These are phyloP conservation scores for Erysimum cheiranthoides DNA, from an alignment of 345 rosid species.

Conservation along the genomic window DNA sequence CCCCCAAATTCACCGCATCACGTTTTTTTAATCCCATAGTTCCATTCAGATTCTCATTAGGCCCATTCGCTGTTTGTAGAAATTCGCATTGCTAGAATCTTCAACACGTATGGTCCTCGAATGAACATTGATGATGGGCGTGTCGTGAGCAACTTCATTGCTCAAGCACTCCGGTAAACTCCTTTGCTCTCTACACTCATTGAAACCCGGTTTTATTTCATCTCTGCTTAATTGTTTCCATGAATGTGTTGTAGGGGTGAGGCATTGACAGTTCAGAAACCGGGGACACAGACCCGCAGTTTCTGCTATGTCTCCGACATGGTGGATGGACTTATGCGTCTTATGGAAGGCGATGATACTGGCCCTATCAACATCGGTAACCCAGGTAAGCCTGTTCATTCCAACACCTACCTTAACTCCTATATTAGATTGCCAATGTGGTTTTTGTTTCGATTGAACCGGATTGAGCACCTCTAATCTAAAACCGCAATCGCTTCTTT, in stretches of 20 bases:
- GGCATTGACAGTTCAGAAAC: constrained; percentile 85
- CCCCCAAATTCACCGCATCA: background rate
- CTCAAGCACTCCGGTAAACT: constrained; percentile 85
- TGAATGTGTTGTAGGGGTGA: constrained; percentile 51
- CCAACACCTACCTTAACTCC: background rate
- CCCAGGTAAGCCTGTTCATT: constrained; percentile 61
- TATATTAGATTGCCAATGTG: background rate
- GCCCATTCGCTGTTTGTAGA: constrained; percentile 47
- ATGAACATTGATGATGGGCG: constrained; percentile 99
- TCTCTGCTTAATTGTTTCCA: constrained; percentile 5
- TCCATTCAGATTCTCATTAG: constrained; percentile 6
- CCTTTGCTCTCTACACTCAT: background rate
- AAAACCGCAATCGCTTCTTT: background rate
- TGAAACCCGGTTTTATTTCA: background rate
- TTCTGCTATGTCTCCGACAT: constrained; percentile 99
- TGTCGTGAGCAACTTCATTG: constrained; percentile 97
- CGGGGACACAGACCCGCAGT: constrained; percentile 97
- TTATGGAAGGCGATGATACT: constrained; percentile 91
- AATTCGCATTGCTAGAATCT: constrained; percentile 95
- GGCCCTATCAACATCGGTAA: constrained; percentile 98
- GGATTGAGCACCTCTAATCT: background rate
- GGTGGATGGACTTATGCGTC: constrained; percentile 96
- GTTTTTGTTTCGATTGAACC: background rate
- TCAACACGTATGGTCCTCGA: constrained; percentile 96
- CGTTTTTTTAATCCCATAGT: background rate